phyloP scores from a whole-genome alignment of 2,329 filamentous ascomycete species.

The Diaporthe nobilis region DNA sequence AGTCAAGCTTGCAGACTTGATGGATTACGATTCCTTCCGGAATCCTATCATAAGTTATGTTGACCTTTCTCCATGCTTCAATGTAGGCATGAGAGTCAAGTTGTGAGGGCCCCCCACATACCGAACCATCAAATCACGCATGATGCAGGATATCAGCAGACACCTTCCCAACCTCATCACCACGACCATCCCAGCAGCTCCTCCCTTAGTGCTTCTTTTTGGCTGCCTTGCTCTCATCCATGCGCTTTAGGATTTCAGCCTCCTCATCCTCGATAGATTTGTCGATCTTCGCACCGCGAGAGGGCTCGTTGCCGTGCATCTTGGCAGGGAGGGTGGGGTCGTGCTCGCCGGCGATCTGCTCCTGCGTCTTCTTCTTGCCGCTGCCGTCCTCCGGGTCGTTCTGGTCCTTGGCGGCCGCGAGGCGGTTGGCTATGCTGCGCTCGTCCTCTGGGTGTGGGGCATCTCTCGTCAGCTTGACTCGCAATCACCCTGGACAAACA shows the following conservation, averaged over 20 bases:
- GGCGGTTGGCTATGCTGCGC: conserved; percentile 79
- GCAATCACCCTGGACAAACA: too few relatives aligned
- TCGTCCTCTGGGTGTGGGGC: conserved; percentile 71
- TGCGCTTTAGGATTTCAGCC: conserved; percentile 73
- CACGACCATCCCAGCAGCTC: too few relatives aligned
- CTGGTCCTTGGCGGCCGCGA: conserved; percentile 65
- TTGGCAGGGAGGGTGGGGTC: conserved; percentile 57
- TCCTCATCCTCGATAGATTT: conserved; percentile 78
- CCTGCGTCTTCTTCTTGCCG: conserved; percentile 48
- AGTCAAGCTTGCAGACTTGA: accelerated
- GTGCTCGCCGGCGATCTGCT: conserved; percentile 47
- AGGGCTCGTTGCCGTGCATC: conserved; percentile 80
- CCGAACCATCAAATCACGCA: not conserved
- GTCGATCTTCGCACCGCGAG: conserved; percentile 80
- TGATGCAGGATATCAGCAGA: not conserved
- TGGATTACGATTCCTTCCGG: not conserved
- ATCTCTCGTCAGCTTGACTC: not conserved
- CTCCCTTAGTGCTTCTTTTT: conserved; percentile 41
- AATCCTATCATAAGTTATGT: not conserved
- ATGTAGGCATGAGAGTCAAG: not conserved
- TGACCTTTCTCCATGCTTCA: not conserved
- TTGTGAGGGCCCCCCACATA: not conserved
- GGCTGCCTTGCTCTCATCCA: conserved; percentile 40
- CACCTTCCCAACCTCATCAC: not conserved
- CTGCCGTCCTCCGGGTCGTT: conserved; percentile 40